Base-by-base conservation (phyloP, 2,329 filamentous ascomycete species). In the Fusarium napiforme region DNA sequence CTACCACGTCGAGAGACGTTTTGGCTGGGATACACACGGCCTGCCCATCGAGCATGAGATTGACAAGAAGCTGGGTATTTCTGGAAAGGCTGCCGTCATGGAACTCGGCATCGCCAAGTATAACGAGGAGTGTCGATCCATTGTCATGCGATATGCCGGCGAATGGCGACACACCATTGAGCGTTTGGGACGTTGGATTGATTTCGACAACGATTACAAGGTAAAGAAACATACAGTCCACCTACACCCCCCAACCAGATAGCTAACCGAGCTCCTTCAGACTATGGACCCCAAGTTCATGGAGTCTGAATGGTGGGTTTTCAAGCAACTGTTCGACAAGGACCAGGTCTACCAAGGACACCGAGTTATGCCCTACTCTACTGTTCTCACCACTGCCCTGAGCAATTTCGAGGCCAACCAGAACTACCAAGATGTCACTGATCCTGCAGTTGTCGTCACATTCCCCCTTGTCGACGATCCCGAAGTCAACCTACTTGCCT, bases 191-290 rank as follows among this genome's bases (percentile, higher is more conserved):
- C 92, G 96, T 65, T 98, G 96, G 96, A 96, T 98, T 78, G 96
- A 98, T 83, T 98, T 98, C 77, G 96, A 98, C 83, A 96, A 97
- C 78, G 94, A 98, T 82, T 98, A 97, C 87, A 97, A 97, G 90
- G 91, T 91, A 71, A 34, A 36, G 23, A 18, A 47, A 16, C 21
- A 12, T 23, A 34, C 32, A 3, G 9, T 32, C 14, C 9, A 12
- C 37, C n/a, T 36, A n/a, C 26, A 30, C 9, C 12, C 12, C n/a
- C 9, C 18, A 36, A 14, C n/a, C 32, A 34, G 26, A 39, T 47
- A 34, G 45, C 76, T 76, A 36, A 78, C 26, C n/a, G 3, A 36
- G 16, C 16, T 23, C n/a, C 23, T 23, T 34, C 67, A 93, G 92
- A 97, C 94, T 40, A 97, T 98, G 94, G 93, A 98, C 81, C 88